Evolutionary conservation across 352 stramenopile species (phyloP).

Genomic region (Peronospora belbahrii): DNA sequence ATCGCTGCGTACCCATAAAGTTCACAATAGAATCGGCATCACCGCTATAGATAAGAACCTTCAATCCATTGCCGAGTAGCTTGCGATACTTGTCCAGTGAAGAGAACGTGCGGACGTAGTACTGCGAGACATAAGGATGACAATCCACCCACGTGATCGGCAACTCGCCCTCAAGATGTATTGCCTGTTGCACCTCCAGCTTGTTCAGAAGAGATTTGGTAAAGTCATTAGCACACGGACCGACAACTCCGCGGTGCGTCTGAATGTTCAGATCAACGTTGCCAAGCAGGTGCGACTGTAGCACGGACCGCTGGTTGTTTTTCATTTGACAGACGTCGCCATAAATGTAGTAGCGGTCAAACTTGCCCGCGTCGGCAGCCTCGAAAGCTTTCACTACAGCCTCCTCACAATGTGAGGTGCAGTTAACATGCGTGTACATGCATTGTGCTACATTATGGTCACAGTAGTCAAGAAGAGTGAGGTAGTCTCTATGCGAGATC

Average conservation of each 20-base stretch:
- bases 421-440: slow-evolving; percentile 52
- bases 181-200: slow-evolving; percentile 39
- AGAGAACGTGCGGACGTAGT: slow-evolving; percentile 39
- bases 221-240: slow-evolving; percentile 49
- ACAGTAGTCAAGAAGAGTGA: slow-evolving; percentile 43
- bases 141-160: slow-evolving; percentile 51
- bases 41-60: slow-evolving; percentile 59
- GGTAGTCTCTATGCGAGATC: slow-evolving; percentile 55
- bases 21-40: slow-evolving; percentile 68
- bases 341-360: slow-evolving; percentile 73
- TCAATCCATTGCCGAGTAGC: slow-evolving; percentile 36
- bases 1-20: slow-evolving; percentile 80
- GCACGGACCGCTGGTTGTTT: slow-evolving; percentile 36
- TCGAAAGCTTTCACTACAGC: slow-evolving; percentile 36
- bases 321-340: slow-evolving; percentile 55
- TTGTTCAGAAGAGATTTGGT: slow-evolving; percentile 45
- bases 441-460: slow-evolving; percentile 45
- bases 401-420: slow-evolving; percentile 33
- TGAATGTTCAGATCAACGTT: slow-evolving; percentile 22
- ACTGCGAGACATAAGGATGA: slow-evolving; percentile 37
- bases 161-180: slow-evolving; percentile 43
- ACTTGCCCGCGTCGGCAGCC: slow-evolving; percentile 30
- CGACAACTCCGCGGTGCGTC: slow-evolving; percentile 43
- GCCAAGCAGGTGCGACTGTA: slow-evolving; percentile 30
- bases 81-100: slow-evolving; percentile 57